These are phyloP conservation scores for Leishmania major DNA, from an alignment of 208 protist genomes.

Conservation along the genomic window DNA sequence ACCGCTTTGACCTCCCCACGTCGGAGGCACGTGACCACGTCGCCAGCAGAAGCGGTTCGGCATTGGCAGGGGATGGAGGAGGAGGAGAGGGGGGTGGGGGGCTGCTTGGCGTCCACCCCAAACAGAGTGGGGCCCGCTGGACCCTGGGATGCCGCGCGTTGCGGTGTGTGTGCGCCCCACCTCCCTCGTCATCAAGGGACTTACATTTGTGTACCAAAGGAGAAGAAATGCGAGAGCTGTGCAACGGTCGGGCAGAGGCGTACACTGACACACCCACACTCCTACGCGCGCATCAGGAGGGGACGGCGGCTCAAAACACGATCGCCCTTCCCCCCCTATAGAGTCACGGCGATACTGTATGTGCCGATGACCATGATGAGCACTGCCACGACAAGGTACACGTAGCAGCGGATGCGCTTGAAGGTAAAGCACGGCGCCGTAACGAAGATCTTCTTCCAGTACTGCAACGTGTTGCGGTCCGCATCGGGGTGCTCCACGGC, in stretches of 20 bases:
- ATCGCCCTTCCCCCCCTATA: not conserved
- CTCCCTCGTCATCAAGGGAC: not conserved
- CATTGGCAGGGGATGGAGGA: not conserved
- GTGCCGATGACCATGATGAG: slow-evolving; percentile 82
- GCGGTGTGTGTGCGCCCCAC: not conserved
- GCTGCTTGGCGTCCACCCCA: not conserved
- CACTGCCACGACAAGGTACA: slow-evolving; percentile 59
- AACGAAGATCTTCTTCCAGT: slow-evolving; percentile 60
- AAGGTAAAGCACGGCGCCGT: slow-evolving; percentile 39
- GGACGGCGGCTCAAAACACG: not conserved
- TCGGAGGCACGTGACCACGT: not conserved
- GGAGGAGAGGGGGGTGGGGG: not conserved
- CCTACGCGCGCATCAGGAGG: not conserved
- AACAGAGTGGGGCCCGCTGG: not conserved
- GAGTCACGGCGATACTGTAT: slow-evolving; percentile 39
- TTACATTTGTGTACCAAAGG: not conserved
- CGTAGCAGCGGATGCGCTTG: slow-evolving; percentile 40
- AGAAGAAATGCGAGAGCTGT: not conserved
- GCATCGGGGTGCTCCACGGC: slow-evolving; percentile 60
- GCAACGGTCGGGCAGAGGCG: not conserved
- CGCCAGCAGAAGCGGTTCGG: not conserved
- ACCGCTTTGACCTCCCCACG: not conserved
- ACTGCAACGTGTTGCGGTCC: slow-evolving; percentile 41
- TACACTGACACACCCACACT: not conserved
- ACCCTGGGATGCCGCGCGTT: not conserved